Base-by-base conservation (phyloP, 768 basidiomycete species). In the Paxillus ammoniavirescens region DNA sequence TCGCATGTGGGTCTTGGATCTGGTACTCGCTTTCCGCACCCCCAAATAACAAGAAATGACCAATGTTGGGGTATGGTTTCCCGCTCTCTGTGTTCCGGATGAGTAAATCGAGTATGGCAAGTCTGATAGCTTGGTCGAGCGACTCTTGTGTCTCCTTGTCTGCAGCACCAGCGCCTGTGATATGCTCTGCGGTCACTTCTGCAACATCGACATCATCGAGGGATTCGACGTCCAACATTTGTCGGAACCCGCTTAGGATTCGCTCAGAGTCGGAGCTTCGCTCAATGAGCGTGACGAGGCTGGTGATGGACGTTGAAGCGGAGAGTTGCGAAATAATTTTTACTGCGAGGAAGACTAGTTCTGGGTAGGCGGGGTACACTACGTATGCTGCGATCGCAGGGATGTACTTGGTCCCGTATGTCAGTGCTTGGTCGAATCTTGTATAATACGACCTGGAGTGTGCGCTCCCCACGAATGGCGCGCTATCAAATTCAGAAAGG, bases 41-140 rank as follows among this genome's bases (percentile, higher is more conserved):
- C 18, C 90, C 89, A 61, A 95, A 91, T 18, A 97, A 78, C 10
- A 98, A 73, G 72, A 91, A 90, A 70, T 97, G 94, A 0, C 89
- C 89, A 17, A 96, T 64, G 61, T 94, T 97, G 6, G 94, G 93
- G 59, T 83, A 91, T 0, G 82, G 70, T 8, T 79, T 72, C 42
- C 75, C 78, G 0, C 72, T 66, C n/a, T 79, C 73, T 0, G 93
- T 93, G 54, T 87, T 89, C 53, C 83, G 82, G 40, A 92, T 82
- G 49, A 98, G 77, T 10, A 98, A 73, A 56, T 95, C 86, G 45
- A 98, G 81, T 5, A 91, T 84, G 0, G 89, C 83, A 1, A 89
- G 72, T 36, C 91, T 73, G 50, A 88, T 90, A 0, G 87, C 83
- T 57, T 93, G 86, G 4, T 82, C 76, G 2, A 89, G 73, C 2